phyloP scores from a whole-genome alignment of 495 filamentous ascomycete species.

The Aspergillus homomorphus region DNA sequence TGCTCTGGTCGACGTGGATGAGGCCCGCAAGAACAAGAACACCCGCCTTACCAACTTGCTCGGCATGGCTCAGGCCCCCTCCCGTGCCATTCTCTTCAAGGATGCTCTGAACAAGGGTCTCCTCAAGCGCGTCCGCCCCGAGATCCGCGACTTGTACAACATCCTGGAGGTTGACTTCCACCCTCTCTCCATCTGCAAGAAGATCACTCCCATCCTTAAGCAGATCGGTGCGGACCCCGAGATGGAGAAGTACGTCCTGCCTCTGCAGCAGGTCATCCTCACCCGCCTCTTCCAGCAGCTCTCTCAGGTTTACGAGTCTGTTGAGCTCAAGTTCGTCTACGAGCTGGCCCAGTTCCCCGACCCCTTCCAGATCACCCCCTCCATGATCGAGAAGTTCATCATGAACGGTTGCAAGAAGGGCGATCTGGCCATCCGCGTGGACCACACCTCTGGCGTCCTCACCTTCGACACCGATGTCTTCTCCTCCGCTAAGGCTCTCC shows the following conservation, averaged over 20 bases:
- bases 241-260: conserved; percentile 93
- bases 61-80: conserved; percentile 85
- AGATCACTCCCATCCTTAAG: conserved; percentile 92
- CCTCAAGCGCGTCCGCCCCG: conserved; percentile 82
- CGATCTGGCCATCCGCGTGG: conserved; percentile 91
- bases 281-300: conserved; percentile 98
- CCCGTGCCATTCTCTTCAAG: conserved; percentile 86
- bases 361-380: conserved; percentile 87
- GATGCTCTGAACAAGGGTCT: conserved; percentile 94
- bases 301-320: conserved; percentile 98
- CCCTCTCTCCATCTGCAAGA: conserved; percentile 96
- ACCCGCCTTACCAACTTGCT: conserved; percentile 91
- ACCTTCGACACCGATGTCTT: conserved; percentile 98
- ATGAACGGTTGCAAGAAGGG: conserved; percentile 99
- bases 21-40: conserved; percentile 98
- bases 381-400: conserved; percentile 98
- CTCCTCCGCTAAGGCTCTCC: conserved; percentile 90
- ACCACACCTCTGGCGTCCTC: conserved; percentile 89
- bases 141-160: conserved; percentile 95
- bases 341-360: conserved; percentile 94
- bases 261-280: conserved; percentile 96
- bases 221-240: conserved; percentile 93
- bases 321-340: conserved; percentile 90
- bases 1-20: conserved; percentile 93
- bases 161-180: conserved; percentile 99